phyloP scores from a whole-genome alignment of 192 early-diverging fungal species.

The Rhizophagus sp. region DNA sequence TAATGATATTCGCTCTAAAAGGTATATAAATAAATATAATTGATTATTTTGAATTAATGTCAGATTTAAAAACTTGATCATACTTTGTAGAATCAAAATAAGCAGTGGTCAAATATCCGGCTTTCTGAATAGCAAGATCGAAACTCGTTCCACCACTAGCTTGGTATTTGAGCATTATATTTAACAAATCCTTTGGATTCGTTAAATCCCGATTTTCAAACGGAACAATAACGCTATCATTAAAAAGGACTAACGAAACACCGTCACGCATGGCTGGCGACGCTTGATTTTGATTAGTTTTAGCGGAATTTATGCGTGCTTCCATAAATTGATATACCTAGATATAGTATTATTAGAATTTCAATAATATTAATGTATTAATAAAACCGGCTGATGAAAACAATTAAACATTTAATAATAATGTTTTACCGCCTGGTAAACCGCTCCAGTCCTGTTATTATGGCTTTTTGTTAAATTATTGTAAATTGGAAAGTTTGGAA shows the following conservation, averaged over 20 bases:
- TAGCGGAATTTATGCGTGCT: too few species aligned
- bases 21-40: too few species aligned
- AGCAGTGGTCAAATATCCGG: neutral
- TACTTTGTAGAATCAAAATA: conserved; percentile 27
- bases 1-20: conserved; percentile 24
- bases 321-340: too few species aligned
- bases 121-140: neutral
- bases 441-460: conserved; percentile 28
- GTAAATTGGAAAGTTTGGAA: too few species aligned
- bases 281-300: too few species aligned
- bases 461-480: neutral
- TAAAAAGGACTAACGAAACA: too few species aligned
- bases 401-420: neutral
- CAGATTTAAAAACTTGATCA: neutral
- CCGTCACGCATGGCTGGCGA: too few species aligned
- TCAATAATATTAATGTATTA: neutral
- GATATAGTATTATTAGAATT: too few species aligned
- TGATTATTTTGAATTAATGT: too few species aligned
- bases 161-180: neutral
- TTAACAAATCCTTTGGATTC: conserved; percentile 9
- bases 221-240: neutral
- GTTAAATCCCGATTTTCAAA: conserved; percentile 17
- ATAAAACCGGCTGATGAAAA: neutral
- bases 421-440: conserved; percentile 23
- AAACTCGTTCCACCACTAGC: neutral